Base-by-base conservation (phyloP, 169 alveolate species). In the Plasmodium chabaudi region DNA sequence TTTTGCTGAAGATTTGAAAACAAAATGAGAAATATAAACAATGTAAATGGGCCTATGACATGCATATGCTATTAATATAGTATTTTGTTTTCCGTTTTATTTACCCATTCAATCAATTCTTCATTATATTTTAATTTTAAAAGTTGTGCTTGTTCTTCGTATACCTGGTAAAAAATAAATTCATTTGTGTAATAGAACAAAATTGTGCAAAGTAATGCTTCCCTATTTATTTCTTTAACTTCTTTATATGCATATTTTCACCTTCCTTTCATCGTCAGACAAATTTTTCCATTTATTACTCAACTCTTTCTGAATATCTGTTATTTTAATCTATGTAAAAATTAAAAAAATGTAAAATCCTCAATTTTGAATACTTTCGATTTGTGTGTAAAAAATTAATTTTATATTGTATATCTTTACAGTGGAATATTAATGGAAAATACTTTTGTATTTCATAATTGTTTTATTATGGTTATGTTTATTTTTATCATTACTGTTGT, bases 91-190 rank as follows among this genome's bases (percentile, higher is more conserved):
- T 72, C 13, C 44, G 1, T 57, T 39, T 23, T 25, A 12, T 60
- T 56, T 82, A 82, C 90, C 90, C 90, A 82, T 56, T 82, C 90
- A 12, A 82, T 39, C 9, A 82, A 44, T 15, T 82, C 90, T 82
- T 82, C 86, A 51, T 68, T 82, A 56, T 82, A 82, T 60, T 82
- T 82, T 55, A 53, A 42, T 59, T 82, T 82, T 53, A 82, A 57
- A 25, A 82, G 57, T 42, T 68, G 90, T 12, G 90, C 77, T 61
- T 82, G 74, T 21, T 82, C 90, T 17, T 82, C 90, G 59, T 68
- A 82, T 47, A 34, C 47, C 90, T 82, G 34, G 9, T 10, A 47
- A 10, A 15, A 63, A 17, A 10, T 55, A 67, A 51, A 68, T 7
- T 5, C 2, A 56, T 51, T n/a, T 56, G 42, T 3, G 9, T 2